Evolutionary conservation across 495 filamentous ascomycete species (phyloP).

Genomic region (Podospora bellae-mahoneyi): DNA sequence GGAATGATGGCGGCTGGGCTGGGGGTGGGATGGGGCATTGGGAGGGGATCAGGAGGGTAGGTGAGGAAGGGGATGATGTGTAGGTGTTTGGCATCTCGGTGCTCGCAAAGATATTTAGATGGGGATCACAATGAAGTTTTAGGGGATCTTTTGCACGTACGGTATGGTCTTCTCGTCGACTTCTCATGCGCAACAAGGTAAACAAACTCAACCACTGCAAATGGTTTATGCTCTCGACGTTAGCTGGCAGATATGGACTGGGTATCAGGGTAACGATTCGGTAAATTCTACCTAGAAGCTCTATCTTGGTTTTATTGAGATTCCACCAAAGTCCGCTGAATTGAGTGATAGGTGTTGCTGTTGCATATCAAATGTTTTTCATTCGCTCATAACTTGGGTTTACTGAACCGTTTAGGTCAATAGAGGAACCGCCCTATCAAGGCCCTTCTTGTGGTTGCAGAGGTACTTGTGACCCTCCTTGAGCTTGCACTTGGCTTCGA

Average conservation of each 20-base stretch:
- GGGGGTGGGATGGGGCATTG: conserved; percentile 24
- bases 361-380: not conserved
- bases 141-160: too few species aligned
- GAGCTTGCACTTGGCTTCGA: not conserved
- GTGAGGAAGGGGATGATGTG: conserved; percentile 11
- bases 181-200: too few species aligned
- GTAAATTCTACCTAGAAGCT: not conserved
- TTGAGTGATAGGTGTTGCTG: not conserved
- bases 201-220: too few species aligned
- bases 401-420: not conserved
- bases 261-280: not conserved
- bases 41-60: conserved; percentile 20
- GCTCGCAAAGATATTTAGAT: not conserved
- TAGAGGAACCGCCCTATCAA: not conserved
- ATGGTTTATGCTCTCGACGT: too few species aligned
- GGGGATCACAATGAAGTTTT: not conserved
- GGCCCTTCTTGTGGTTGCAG: not conserved
- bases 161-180: too few species aligned
- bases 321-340: not conserved
- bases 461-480: not conserved
- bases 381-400: not conserved
- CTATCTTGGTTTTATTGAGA: not conserved
- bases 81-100: not conserved
- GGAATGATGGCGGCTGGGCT: conserved; percentile 23
- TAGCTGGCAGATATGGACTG: not conserved